Evolutionary conservation across 257 asterid genomes (phyloP).

Genomic region (Solanum sitiens): DNA sequence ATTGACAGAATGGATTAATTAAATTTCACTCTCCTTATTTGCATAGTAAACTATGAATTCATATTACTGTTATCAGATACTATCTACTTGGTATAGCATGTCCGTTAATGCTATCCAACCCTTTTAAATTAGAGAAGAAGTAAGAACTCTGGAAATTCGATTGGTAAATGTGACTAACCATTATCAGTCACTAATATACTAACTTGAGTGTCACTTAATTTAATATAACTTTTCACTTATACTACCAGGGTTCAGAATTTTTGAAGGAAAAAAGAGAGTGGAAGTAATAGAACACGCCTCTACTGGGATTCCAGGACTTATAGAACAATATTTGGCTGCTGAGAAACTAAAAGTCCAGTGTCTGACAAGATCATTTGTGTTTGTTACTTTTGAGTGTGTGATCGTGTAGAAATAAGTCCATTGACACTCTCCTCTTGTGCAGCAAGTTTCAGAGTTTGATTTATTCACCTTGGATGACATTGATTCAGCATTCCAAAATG

Average conservation of each 20-base stretch:
- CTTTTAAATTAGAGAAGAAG: not conserved
- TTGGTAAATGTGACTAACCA: not conserved
- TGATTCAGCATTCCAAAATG: slow-evolving; percentile 72
- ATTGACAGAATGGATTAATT: not conserved
- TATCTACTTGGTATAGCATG: not conserved
- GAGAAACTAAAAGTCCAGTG: not conserved
- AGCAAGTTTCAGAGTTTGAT: slow-evolving; percentile 96
- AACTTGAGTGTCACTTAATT: not conserved
- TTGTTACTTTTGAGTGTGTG: not conserved
- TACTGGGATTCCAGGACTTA: not conserved
- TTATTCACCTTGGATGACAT: slow-evolving; percentile 91
- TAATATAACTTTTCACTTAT: not conserved
- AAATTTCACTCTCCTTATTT: not conserved
- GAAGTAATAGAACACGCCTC: not conserved
- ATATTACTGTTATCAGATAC: not conserved
- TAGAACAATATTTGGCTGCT: not conserved
- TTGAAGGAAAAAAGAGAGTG: not conserved
- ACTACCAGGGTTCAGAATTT: not conserved
- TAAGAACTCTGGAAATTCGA: too few relatives aligned
- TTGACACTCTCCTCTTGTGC: slow-evolving; percentile 20
- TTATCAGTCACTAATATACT: not conserved
- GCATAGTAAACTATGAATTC: not conserved
- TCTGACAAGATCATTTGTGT: not conserved
- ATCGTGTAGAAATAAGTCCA: not conserved
- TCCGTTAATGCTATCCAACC: not conserved